Percentiles rank a stretch among this genome's conserved stretches.
These are phyloP conservation scores for Aspergillus incahuasiensis DNA, from an alignment of 495 filamentous ascomycete species.

Conservation along the genomic window DNA sequence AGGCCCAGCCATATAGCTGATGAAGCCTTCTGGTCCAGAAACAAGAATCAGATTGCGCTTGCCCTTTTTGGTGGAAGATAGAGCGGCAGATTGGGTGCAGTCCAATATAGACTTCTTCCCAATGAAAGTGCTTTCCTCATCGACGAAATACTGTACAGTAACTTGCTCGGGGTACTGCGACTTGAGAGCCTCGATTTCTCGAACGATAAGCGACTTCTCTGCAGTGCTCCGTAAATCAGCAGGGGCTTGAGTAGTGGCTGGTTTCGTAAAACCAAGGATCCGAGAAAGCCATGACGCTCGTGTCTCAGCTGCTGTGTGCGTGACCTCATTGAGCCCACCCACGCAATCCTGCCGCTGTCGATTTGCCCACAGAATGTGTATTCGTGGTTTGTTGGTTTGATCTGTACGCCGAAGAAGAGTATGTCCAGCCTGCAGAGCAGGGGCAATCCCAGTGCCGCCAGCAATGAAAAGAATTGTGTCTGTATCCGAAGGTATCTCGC, in stretches of 20 bases:
- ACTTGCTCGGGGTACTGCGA: constrained; percentile 50
- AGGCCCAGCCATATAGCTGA: constrained; percentile 69
- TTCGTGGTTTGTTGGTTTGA: constrained; percentile 27
- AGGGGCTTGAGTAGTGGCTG: not conserved
- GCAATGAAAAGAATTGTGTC: constrained; percentile 74
- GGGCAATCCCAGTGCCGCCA: constrained; percentile 90
- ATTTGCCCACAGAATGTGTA: constrained; percentile 69
- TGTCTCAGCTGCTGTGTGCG: constrained; percentile 10
- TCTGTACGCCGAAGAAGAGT: constrained; percentile 44
- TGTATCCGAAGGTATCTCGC: constrained; percentile 50
- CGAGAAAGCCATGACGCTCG: constrained; percentile 31
- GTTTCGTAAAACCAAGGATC: constrained; percentile 20
- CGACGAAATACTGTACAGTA: constrained; percentile 67
- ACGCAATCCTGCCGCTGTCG: constrained; percentile 52
- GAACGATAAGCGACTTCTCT: constrained; percentile 46
- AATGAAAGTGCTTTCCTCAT: constrained; percentile 69
- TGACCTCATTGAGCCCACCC: constrained; percentile 38
- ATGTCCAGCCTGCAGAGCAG: constrained; percentile 74
- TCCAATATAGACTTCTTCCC: constrained; percentile 42
- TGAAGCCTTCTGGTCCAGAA: constrained; percentile 87
- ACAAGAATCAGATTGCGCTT: constrained; percentile 64
- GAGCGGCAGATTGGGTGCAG: constrained; percentile 21
- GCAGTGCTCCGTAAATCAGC: not conserved
- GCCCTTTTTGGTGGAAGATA: constrained; percentile 11
- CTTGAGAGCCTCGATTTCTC: constrained; percentile 57